Conservation (phyloP, 805 yeast species). For the Candida morakotiae region DNA sequence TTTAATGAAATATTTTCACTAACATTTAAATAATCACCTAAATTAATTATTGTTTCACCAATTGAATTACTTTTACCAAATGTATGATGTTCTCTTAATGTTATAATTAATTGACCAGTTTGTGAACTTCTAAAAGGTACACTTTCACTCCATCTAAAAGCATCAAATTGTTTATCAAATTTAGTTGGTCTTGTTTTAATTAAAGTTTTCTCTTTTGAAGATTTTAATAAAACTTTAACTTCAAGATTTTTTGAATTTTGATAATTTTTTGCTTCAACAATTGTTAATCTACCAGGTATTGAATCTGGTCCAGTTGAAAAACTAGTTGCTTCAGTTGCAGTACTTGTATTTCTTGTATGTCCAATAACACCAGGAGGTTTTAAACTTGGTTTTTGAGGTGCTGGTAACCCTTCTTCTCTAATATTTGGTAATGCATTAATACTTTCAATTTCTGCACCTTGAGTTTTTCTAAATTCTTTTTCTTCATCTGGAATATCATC, state of each 20-base stretch:
- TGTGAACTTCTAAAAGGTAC: conserved; percentile 63
- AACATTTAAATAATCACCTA: conserved; percentile 48
- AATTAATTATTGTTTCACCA: conserved; percentile 52
- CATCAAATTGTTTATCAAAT: conserved; percentile 37
- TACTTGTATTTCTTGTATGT: conserved; percentile 20
- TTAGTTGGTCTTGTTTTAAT: conserved; percentile 62
- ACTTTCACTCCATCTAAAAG: conserved; percentile 57
- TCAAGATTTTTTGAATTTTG: conserved; percentile 34
- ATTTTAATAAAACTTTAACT: conserved; percentile 51
- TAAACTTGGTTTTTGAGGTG: conserved; percentile 35
- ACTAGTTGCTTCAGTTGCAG: conserved; percentile 29
- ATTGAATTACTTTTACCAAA: conserved; percentile 67
- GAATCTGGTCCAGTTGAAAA: conserved; percentile 32
- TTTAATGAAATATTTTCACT: conserved; percentile 35
- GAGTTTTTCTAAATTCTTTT: conserved; percentile 7
- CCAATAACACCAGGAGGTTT: conserved; percentile 20
- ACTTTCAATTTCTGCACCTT: conserved; percentile 7
- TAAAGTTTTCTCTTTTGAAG: conserved; percentile 50
- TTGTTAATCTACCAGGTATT: conserved; percentile 51
- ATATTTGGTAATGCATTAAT: conserved; percentile 29
- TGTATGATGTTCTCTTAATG: conserved; percentile 62
- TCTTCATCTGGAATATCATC: conserved; percentile 7
- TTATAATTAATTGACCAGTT: conserved; percentile 56
- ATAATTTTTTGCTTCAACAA: conserved; percentile 46
- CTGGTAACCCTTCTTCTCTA: conserved; percentile 27